A percentile compares a stretch with the other conserved stretches of the same genome.
These are phyloP conservation scores for Phytophthora fragariae DNA, from an alignment of 352 stramenopile species.

Conservation along the genomic window DNA sequence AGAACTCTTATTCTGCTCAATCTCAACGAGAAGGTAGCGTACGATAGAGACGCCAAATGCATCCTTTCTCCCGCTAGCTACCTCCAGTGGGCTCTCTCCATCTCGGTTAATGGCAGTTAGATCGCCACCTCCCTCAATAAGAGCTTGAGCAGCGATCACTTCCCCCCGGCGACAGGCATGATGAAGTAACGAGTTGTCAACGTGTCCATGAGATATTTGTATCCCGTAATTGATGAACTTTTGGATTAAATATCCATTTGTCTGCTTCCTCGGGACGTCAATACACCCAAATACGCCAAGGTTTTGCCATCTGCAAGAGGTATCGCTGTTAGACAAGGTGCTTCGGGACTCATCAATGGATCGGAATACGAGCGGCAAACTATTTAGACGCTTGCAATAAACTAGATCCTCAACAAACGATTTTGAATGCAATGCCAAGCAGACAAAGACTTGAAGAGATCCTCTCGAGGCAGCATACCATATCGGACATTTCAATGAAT, in stretches of 20 bases:
- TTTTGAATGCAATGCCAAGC: slow-evolving; percentile 43
- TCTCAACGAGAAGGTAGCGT: slow-evolving; percentile 31
- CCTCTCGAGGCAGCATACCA: slow-evolving; percentile 58
- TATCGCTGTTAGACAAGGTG: slow-evolving; percentile 27
- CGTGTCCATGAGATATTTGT: slow-evolving; percentile 22
- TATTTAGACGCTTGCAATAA: slow-evolving; percentile 12
- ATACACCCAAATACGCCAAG: slow-evolving; percentile 63
- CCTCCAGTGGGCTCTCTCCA: slow-evolving; percentile 43
- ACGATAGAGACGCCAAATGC: slow-evolving; percentile 43
- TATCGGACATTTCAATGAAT: slow-evolving; percentile 40
- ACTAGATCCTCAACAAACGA: slow-evolving; percentile 32
- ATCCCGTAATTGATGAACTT: slow-evolving; percentile 61
- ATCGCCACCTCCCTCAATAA: slow-evolving; percentile 52
- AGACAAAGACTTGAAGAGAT: slow-evolving; percentile 53
- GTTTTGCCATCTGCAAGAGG: slow-evolving; percentile 63
- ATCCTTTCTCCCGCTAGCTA: slow-evolving; percentile 55
- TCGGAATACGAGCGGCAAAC: slow-evolving; percentile 24
- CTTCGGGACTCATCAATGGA: slow-evolving; percentile 38
- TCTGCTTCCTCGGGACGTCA: slow-evolving; percentile 39
- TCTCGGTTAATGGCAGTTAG: slow-evolving; percentile 36
- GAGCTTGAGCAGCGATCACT: slow-evolving; percentile 42
- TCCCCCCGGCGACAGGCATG: slow-evolving; percentile 47
- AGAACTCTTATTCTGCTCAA: slow-evolving; percentile 8
- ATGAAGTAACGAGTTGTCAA: slow-evolving; percentile 53
- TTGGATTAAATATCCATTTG: slow-evolving; percentile 49